Conservation (phyloP, 768 basidiomycete genomes). For the Peribolospora baueri region DNA sequence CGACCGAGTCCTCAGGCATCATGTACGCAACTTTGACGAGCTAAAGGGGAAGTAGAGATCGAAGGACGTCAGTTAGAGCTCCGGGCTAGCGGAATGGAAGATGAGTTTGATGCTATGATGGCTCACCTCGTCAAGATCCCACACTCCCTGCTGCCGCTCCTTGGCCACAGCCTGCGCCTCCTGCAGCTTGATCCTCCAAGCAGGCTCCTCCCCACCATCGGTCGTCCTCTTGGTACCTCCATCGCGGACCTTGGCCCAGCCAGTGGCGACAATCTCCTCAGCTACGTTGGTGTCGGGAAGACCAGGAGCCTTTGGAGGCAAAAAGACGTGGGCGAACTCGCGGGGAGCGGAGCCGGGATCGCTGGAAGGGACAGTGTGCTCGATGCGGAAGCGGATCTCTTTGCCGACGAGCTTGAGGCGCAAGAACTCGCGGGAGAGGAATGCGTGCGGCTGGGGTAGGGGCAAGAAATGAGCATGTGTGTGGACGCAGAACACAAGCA, state of each 20-base stretch:
- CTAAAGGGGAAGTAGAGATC: conserved; percentile 2
- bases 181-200: conserved; percentile 45
- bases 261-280: conserved; percentile 51
- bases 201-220: conserved; percentile 49
- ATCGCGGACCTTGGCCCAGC: conserved; percentile 89
- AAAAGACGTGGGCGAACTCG: conserved; percentile 35
- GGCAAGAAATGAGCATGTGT: neutral
- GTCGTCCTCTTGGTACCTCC: conserved; percentile 15
- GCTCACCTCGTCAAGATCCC: conserved; percentile 55
- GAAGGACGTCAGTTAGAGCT: conserved; percentile 1
- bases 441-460: conserved; percentile 49
- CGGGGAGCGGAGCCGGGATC: conserved; percentile 31
- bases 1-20: conserved; percentile 74
- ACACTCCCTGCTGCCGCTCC: conserved; percentile 49
- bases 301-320: conserved; percentile 11
- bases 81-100: neutral
- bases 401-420: conserved; percentile 69
- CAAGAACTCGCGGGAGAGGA: conserved; percentile 77
- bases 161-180: conserved; percentile 57
- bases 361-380: conserved; percentile 40
- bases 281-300: conserved; percentile 40
- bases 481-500: neutral
- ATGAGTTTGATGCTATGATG: neutral
- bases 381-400: conserved; percentile 58
- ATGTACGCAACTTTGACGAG: conserved; percentile 50